Evolutionary conservation across 2,329 filamentous ascomycete species (phyloP), one percentile per base, ranked within the genome.

Genomic region (Colletotrichum falcatum): DNA sequence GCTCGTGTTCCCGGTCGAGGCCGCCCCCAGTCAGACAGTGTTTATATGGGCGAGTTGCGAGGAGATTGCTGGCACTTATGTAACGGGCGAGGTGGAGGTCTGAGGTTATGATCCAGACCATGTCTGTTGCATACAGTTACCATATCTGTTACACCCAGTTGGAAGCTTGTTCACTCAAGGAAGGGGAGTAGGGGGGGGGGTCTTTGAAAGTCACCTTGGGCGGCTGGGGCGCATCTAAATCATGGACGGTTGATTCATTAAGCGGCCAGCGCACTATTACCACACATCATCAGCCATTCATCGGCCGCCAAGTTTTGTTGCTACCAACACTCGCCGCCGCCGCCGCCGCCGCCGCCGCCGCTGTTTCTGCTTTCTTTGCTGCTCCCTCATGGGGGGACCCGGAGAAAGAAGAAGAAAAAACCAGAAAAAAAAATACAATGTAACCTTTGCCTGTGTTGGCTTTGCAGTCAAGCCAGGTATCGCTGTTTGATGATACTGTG

Each of bases 1-100:
- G 8, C 75, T 85, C 30, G 86, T 91, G 92, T 72, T 87, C 81
- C 26, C 76, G 0, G 87, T 90, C 1, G 81, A 87, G 0, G 77
- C 94, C 26, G 85, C 79, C 1, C 82, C 82, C 5, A 78, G 83
- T 0, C 86, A 88, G 23, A 88, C 91, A 66, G 81, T 85, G 3
- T 87, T 96, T 42, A 85, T 85, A 30, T 93, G 90, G 71, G 89
- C 95, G 59, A 92, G 93, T 79, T 98, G 95, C 74, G 95, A 98
- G 80, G 91, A 94, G 53, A 92, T 98, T 75, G 93, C 90, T 3
- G 89, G 89, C 1, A 90, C 89, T 0, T 78, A 83, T 39, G 77
- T 86, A 18, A 70, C 71, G 56, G 62, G 18, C 4, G 65, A 65
- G 26, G 62, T 70, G 11, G 35, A 30, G 5, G 62, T 70, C n/a